A percentile compares a stretch with the other conserved stretches of the same genome.
Evolutionary conservation across 116 monocot species (phyloP).

Genomic region (Phalaenopsis hybrid): DNA sequence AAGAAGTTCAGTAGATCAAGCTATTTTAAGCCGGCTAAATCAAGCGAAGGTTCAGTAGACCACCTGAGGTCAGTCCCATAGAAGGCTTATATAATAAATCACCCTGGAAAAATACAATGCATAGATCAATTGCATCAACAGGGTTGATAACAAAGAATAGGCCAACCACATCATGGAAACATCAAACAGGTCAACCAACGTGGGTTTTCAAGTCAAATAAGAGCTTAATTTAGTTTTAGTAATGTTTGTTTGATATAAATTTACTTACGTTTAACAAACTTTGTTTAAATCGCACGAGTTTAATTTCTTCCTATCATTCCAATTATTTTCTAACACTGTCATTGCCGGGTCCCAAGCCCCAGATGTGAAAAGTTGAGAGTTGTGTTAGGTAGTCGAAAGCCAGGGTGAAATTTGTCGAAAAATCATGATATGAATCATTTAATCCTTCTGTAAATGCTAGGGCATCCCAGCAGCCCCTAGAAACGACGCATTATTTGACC

Average conservation of each 20-base stretch:
- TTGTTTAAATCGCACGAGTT: no score
- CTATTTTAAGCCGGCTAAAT: not conserved
- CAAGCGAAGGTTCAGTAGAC: not conserved
- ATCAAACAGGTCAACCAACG: not conserved
- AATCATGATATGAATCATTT: no score
- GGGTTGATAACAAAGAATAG: not conserved
- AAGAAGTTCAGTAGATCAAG: not conserved
- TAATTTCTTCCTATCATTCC: no score
- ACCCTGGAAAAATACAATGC: not conserved
- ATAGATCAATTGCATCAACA: not conserved
- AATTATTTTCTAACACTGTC: no score
- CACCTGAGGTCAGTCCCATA: not conserved
- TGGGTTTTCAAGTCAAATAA: not conserved
- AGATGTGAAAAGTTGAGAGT: no score
- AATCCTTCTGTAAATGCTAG: no score
- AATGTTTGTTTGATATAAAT: not conserved
- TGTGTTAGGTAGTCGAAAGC: no score
- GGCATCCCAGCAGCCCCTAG: no score
- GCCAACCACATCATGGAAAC: not conserved
- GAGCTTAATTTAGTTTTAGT: not conserved
- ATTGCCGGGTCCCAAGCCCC: no score
- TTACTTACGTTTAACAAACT: no score
- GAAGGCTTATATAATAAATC: not conserved
- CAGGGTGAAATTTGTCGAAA: no score
- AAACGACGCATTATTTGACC: no score